phyloP scores from a whole-genome alignment of 495 filamentous ascomycete species.

The Penicillium cataractarum region DNA sequence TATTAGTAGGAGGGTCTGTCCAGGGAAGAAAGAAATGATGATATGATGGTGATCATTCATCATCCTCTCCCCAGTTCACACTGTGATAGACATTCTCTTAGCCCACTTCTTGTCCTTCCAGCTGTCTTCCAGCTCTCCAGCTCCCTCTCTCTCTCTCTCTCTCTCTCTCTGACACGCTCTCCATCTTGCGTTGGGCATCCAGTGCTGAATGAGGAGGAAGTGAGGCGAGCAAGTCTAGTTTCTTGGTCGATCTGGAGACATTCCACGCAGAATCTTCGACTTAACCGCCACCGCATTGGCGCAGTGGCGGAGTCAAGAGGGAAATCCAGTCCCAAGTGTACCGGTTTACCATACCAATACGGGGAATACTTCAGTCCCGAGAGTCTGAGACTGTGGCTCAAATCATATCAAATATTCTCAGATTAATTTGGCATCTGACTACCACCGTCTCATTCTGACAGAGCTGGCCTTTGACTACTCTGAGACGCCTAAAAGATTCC shows the following conservation, averaged over 20 bases:
- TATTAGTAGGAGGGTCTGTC: conserved; percentile 1
- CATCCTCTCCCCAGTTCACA: background rate
- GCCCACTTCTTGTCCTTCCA: background rate
- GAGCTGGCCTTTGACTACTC: too few relatives aligned
- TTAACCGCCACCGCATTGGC: conserved; percentile 8
- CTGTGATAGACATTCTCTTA: background rate
- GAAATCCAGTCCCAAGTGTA: too few relatives aligned
- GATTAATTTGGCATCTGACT: background rate
- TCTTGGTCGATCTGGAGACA: background rate
- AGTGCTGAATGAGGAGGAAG: background rate
- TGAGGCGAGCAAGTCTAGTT: background rate
- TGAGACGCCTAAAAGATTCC: background rate
- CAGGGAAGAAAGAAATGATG: background rate
- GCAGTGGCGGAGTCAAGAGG: conserved; percentile 6
- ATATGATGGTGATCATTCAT: background rate
- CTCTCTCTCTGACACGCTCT: background rate
- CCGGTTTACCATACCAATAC: background rate
- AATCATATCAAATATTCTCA: too few relatives aligned
- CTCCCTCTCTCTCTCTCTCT: background rate
- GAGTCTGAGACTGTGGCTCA: too few relatives aligned
- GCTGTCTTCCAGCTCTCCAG: too few relatives aligned
- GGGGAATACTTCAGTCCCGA: too few relatives aligned
- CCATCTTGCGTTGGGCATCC: conserved; percentile 1
- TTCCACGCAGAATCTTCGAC: background rate
- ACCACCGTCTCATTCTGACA: background rate